Conservation (phyloP, 495 filamentous ascomycete species). For the Lasiosphaeria miniovina region DNA sequence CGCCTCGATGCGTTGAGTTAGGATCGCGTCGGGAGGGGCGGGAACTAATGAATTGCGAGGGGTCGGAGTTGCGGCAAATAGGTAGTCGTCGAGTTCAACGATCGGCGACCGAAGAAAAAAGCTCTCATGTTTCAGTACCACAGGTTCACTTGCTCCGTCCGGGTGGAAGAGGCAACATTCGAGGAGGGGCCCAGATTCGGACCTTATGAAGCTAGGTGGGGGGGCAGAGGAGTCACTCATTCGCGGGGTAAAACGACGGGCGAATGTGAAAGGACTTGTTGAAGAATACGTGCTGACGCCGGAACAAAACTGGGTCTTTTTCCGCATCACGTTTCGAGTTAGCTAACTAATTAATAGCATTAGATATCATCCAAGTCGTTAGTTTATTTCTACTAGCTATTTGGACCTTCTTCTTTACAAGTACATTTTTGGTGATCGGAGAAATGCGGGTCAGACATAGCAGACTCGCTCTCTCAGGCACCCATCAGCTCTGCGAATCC, state of each 20-base stretch:
- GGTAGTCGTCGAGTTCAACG: no score
- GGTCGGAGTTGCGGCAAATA: not conserved
- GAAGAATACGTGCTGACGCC: no score
- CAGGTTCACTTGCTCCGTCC: not conserved
- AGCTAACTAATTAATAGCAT: not conserved
- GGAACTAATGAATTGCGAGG: not conserved
- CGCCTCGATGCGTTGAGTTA: not conserved
- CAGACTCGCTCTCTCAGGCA: no score
- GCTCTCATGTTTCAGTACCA: not conserved
- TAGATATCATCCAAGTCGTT: no score
- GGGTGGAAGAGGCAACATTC: not conserved
- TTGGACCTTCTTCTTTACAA: no score
- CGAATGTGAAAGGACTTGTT: not conserved
- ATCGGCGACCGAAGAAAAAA: no score
- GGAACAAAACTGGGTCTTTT: no score
- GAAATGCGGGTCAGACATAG: no score
- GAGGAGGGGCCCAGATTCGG: conserved; percentile 26
- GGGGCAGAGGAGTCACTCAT: conserved; percentile 16
- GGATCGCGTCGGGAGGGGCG: not conserved
- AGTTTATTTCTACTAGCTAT: no score
- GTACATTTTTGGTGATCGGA: no score
- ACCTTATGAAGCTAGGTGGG: conserved; percentile 20
- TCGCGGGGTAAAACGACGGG: conserved; percentile 26
- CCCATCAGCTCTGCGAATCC: no score
- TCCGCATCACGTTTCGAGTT: not conserved